Percentiles rank a stretch among this genome's conserved stretches.
These are phyloP conservation scores for Pestalotiopsis sp. DNA, from an alignment of 2,329 filamentous ascomycete genomes.

Conservation along the genomic window DNA sequence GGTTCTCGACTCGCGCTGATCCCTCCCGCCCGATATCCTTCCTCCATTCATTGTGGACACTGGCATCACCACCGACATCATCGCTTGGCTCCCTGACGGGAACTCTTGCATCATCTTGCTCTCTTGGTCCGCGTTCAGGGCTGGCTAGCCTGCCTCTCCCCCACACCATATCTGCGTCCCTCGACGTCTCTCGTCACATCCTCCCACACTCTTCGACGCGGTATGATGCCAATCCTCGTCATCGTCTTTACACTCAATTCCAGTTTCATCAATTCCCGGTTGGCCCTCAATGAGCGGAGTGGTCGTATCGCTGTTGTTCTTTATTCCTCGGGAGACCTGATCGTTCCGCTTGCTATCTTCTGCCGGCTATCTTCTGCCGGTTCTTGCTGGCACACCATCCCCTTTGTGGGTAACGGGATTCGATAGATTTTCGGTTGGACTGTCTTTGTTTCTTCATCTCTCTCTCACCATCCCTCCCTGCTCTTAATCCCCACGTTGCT, in stretches of 20 bases:
- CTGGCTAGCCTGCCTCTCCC: not conserved
- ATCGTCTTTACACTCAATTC: not conserved
- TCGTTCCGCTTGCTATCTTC: too few species aligned
- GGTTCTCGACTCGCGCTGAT: constrained; percentile 13
- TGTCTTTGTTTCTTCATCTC: too few species aligned
- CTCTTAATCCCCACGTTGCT: too few species aligned
- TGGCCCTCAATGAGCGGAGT: not conserved
- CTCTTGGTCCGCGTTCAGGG: not conserved
- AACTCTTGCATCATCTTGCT: constrained; percentile 2
- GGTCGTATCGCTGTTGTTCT: not conserved
- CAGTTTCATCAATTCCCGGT: not conserved
- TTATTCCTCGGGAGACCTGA: too few species aligned
- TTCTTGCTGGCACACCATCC: too few species aligned
- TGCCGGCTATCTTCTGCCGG: too few species aligned
- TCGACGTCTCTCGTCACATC: not conserved
- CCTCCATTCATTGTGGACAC: not conserved
- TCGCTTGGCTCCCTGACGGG: constrained; percentile 17
- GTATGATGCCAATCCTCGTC: constrained; percentile 8
- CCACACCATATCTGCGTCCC: not conserved
- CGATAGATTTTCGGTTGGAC: too few species aligned
- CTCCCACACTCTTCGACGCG: not conserved
- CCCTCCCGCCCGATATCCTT: not conserved
- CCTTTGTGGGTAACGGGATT: too few species aligned
- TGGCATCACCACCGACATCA: constrained; percentile 30
- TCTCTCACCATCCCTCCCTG: too few species aligned